A percentile compares a stretch with the other conserved stretches of the same genome.
Conservation (phyloP, 2,329 filamentous ascomycete species). For the Ophiostoma himal-ulmi region DNA sequence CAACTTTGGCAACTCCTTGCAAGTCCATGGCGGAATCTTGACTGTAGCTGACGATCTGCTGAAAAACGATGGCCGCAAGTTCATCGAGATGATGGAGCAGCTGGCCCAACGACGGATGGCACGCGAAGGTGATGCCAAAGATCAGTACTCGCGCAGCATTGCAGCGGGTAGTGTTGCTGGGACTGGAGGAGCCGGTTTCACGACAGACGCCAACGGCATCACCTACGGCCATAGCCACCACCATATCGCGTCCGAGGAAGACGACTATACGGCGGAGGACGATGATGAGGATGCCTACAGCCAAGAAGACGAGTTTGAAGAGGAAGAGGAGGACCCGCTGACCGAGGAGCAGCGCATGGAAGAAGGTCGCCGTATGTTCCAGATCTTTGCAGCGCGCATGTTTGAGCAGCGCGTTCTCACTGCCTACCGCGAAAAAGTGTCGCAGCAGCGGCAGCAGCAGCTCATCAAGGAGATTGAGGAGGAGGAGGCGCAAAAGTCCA, state of each 20-base stretch:
- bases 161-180: background rate
- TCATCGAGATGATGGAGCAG: constrained; percentile 99
- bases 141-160: constrained; percentile 49
- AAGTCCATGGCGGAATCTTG: constrained; percentile 94
- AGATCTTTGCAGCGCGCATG: constrained; percentile 98
- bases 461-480: constrained; percentile 87
- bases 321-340: constrained; percentile 94
- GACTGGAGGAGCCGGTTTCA: background rate
- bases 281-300: constrained; percentile 57
- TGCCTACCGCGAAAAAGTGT: constrained; percentile 97
- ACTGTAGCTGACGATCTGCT: constrained; percentile 97
- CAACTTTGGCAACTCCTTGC: constrained; percentile 94
- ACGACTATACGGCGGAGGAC: constrained; percentile 41
- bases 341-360: constrained; percentile 99
- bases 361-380: constrained; percentile 96
- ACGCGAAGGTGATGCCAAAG: constrained; percentile 81
- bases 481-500: constrained; percentile 67
- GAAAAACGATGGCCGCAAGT: constrained; percentile 98
- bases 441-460: constrained; percentile 82
- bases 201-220: constrained; percentile 28
- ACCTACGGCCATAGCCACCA: constrained; percentile 64
- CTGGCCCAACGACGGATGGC: constrained; percentile 95
- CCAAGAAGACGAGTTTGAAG: constrained; percentile 63
- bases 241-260: constrained; percentile 53
- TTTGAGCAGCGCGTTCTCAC: constrained; percentile 95